Percentiles rank a stretch among this genome's conserved stretches.
phyloP scores from a whole-genome alignment of 2,329 filamentous ascomycete species.

The Aureobasidium sp. region DNA sequence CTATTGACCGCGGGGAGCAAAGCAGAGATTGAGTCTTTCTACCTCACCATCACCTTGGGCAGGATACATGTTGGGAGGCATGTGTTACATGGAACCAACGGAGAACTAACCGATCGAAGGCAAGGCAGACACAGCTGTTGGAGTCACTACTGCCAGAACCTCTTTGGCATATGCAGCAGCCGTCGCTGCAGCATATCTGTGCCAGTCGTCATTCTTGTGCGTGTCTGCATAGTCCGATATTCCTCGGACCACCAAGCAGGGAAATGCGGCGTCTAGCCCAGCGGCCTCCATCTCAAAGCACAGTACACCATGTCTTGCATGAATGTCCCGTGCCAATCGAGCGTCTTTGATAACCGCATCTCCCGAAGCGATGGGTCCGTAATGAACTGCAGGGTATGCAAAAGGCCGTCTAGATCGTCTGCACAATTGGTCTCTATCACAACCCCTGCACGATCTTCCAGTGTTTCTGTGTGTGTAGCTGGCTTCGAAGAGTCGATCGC shows the following conservation, averaged over 20 bases:
- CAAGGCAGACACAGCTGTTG: not conserved
- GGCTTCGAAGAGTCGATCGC: no score
- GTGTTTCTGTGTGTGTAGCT: no score
- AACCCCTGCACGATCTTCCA: not conserved
- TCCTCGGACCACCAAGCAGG: conserved; percentile 18
- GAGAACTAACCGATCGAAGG: not conserved
- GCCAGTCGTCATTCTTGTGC: conserved; percentile 25
- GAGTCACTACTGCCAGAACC: not conserved
- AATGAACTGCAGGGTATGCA: not conserved
- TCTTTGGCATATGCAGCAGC: conserved; percentile 20
- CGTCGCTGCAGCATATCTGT: conserved; percentile 21
- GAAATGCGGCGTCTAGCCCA: conserved; percentile 12
- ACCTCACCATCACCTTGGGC: no score
- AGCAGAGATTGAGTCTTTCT: no score
- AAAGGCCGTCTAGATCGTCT: not conserved
- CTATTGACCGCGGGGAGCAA: no score
- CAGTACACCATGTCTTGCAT: not conserved
- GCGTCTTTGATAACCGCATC: conserved; percentile 14
- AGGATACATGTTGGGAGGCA: not conserved
- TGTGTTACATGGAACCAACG: no score
- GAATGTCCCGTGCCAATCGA: not conserved
- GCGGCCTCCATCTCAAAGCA: conserved; percentile 17
- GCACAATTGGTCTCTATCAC: not conserved
- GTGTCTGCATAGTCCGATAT: conserved; percentile 17
- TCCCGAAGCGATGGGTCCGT: conserved; percentile 15